Conservation (phyloP, 2,329 filamentous ascomycete genomes). For the Pseudogymnoascus sp. region DNA sequence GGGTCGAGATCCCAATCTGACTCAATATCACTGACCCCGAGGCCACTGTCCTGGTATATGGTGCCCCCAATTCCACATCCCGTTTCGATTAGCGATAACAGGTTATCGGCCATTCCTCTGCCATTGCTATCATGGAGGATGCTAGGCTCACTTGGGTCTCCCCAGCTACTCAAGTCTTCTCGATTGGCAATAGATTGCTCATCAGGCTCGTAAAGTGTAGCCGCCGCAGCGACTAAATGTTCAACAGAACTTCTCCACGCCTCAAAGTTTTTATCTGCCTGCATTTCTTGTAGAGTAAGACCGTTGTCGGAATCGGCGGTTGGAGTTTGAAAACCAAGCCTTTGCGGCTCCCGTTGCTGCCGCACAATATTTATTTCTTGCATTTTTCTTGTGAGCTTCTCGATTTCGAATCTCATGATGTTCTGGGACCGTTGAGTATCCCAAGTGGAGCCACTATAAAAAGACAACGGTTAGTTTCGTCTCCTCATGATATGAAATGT, state of each 20-base stretch:
- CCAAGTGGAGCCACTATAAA: neutral
- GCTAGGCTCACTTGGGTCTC: neutral
- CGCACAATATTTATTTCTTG: neutral
- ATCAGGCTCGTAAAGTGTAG: neutral
- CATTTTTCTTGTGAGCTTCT: neutral
- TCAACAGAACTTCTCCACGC: neutral
- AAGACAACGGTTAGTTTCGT: neutral
- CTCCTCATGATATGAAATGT: neutral
- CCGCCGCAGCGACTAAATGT: neutral
- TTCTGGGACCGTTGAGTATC: neutral
- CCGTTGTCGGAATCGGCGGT: neutral
- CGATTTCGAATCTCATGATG: neutral
- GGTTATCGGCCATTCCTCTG: neutral
- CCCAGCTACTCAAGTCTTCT: neutral
- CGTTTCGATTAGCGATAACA: neutral
- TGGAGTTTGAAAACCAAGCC: neutral
- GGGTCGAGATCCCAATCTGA: neutral
- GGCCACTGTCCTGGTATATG: neutral
- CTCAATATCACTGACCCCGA: neutral
- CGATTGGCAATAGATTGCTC: neutral
- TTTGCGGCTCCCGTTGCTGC: neutral
- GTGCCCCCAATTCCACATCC: neutral
- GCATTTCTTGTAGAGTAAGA: neutral
- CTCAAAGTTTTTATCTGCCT: neutral
- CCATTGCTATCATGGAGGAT: neutral